A percentile compares a stretch with the other conserved stretches of the same genome.
phyloP scores from a whole-genome alignment of 805 yeast species.

The Metschnikowia shivogae region DNA sequence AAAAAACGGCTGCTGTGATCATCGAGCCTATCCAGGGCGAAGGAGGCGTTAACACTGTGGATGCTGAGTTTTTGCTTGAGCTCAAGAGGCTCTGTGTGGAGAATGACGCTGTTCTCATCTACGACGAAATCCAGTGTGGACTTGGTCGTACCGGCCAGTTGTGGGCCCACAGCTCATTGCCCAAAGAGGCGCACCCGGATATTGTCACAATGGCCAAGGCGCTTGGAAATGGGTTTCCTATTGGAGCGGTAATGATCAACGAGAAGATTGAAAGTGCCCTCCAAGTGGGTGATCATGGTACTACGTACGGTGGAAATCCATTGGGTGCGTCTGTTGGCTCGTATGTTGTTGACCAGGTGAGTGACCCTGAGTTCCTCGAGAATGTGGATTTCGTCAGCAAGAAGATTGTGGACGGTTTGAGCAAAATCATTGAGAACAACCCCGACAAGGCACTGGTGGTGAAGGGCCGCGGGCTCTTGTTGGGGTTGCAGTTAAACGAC shows the following conservation, averaged over 20 bases:
- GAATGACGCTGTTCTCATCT: slow-evolving; percentile 72
- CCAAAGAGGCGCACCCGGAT: slow-evolving; percentile 86
- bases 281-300: slow-evolving; percentile 94
- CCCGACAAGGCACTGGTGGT: slow-evolving; percentile 62
- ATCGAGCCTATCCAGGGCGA: slow-evolving; percentile 98
- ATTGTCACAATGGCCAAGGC: slow-evolving; percentile 94
- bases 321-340: slow-evolving; percentile 78
- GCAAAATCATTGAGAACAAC: slow-evolving; percentile 47
- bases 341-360: slow-evolving; percentile 67
- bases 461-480: slow-evolving; percentile 84
- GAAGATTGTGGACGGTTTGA: slow-evolving; percentile 48
- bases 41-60: slow-evolving; percentile 82
- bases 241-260: slow-evolving; percentile 87
- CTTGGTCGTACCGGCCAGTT: slow-evolving; percentile 86
- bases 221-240: slow-evolving; percentile 93
- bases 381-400: slow-evolving; percentile 60
- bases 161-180: slow-evolving; percentile 85
- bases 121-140: slow-evolving; percentile 97
- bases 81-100: slow-evolving; percentile 64
- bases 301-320: slow-evolving; percentile 97
- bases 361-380: slow-evolving; percentile 54
- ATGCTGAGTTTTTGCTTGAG: slow-evolving; percentile 57
- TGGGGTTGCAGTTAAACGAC: slow-evolving; percentile 70
- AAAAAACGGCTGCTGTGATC: slow-evolving; percentile 83
- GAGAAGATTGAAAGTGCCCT: slow-evolving; percentile 70